Evolutionary conservation across 2,329 filamentous ascomycete species (phyloP).

Genomic region (Calonectria honghensis): DNA sequence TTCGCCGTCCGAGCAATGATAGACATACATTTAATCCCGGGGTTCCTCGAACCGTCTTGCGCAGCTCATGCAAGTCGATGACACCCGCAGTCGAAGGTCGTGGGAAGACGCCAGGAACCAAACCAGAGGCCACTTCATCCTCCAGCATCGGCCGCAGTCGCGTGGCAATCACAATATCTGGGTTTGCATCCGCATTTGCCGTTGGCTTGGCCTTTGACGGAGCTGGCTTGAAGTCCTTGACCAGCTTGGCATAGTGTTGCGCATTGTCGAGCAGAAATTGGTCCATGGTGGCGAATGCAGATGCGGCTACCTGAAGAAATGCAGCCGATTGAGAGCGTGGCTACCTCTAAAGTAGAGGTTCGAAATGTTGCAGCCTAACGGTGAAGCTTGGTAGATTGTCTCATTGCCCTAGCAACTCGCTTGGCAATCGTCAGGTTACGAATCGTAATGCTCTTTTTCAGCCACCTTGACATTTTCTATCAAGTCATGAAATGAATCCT

Average conservation of each 20-base stretch:
- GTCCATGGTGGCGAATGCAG: background rate
- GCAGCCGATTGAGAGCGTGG: background rate
- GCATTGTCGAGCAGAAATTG: background rate
- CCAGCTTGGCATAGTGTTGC: background rate
- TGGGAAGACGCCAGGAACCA: slow-evolving; percentile 55
- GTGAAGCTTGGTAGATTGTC: background rate
- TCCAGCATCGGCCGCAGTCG: slow-evolving; percentile 61
- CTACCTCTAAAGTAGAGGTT: background rate
- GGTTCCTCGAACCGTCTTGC: slow-evolving; percentile 56
- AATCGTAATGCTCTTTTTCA: background rate
- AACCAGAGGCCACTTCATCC: slow-evolving; percentile 57
- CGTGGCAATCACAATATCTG: slow-evolving; percentile 60
- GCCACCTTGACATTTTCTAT: background rate
- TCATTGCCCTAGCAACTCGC: background rate
- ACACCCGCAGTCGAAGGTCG: slow-evolving; percentile 48
- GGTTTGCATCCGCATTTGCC: background rate
- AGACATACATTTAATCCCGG: slow-evolving; percentile 55
- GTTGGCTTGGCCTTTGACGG: background rate
- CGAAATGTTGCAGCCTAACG: background rate
- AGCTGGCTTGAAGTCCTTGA: background rate
- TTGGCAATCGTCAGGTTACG: background rate
- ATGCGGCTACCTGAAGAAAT: background rate
- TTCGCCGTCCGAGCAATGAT: background rate
- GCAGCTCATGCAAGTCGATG: slow-evolving; percentile 62
- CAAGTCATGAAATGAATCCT: background rate